Conservation (phyloP, 768 basidiomycete genomes). For the Antrodiella citrinella region DNA sequence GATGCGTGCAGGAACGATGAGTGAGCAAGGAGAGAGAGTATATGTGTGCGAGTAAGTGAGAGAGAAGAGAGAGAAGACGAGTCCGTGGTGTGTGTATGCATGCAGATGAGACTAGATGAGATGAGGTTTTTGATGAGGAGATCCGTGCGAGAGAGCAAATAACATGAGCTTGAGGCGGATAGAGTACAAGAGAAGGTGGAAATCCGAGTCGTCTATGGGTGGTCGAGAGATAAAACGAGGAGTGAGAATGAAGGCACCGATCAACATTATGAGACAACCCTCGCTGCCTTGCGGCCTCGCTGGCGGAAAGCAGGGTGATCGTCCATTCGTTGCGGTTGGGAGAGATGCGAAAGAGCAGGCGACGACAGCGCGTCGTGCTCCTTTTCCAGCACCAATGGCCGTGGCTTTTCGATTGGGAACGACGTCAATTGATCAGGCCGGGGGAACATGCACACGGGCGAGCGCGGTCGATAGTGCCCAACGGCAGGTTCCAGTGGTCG, state of each 20-base stretch:
- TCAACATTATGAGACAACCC: slow-evolving; percentile 27
- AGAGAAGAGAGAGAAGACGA: not conserved
- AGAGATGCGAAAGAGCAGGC: not conserved
- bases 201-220: slow-evolving; percentile 6
- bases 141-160: not conserved
- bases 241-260: no score
- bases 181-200: not conserved
- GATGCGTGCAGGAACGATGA: not conserved
- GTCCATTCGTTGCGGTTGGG: not conserved
- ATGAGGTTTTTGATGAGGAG: not conserved
- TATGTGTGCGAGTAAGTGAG: not conserved
- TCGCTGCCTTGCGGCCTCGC: slow-evolving; percentile 37
- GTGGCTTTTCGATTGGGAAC: not conserved
- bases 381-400: slow-evolving; percentile 4
- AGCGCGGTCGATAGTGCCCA: not conserved
- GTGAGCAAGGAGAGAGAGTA: not conserved
- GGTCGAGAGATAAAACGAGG: slow-evolving; percentile 1
- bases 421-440: not conserved
- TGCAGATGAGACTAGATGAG: not conserved
- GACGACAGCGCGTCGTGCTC: not conserved
- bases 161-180: not conserved
- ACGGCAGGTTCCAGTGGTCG: not conserved
- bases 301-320: slow-evolving; percentile 31
- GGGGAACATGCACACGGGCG: not conserved
- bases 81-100: not conserved